phyloP scores from a whole-genome alignment of 495 filamentous ascomycete genomes.

The Aspergillus nidulans region DNA sequence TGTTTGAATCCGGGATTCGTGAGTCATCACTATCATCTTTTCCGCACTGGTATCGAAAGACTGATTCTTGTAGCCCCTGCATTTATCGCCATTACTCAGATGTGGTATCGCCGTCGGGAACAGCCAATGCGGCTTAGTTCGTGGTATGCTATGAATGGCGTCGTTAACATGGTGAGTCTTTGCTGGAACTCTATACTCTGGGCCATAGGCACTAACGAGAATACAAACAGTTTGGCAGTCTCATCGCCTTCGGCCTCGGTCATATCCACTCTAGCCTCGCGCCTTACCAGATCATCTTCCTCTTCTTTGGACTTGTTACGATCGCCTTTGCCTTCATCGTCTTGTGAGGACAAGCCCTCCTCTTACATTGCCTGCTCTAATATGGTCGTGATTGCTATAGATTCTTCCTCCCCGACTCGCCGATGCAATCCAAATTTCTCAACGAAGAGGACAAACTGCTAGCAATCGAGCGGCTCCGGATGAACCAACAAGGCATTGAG shows the following conservation, averaged over 20 bases:
- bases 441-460: constrained; percentile 55
- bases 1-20: constrained; percentile 55
- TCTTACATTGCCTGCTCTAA: not conserved
- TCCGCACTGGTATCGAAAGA: not conserved
- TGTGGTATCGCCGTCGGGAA: constrained; percentile 59
- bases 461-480: constrained; percentile 59
- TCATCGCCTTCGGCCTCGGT: constrained; percentile 57
- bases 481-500: constrained; percentile 59
- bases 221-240: constrained; percentile 31
- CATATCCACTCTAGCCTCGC: constrained; percentile 53
- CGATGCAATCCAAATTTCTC: constrained; percentile 56
- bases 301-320: constrained; percentile 52
- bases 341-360: constrained; percentile 21
- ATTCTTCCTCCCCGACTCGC: constrained; percentile 56
- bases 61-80: constrained; percentile 40
- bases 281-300: constrained; percentile 57
- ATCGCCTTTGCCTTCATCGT: constrained; percentile 44
- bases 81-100: constrained; percentile 57
- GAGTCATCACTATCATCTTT: constrained; percentile 4
- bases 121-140: constrained; percentile 54
- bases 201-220: not conserved
- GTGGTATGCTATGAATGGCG: constrained; percentile 59
- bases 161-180: constrained; percentile 46
- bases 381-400: too few species aligned
- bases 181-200: not conserved